These are phyloP conservation scores for Pochonia chlamydosporia DNA, from an alignment of 2,329 filamentous ascomycete species.

Conservation along the genomic window DNA sequence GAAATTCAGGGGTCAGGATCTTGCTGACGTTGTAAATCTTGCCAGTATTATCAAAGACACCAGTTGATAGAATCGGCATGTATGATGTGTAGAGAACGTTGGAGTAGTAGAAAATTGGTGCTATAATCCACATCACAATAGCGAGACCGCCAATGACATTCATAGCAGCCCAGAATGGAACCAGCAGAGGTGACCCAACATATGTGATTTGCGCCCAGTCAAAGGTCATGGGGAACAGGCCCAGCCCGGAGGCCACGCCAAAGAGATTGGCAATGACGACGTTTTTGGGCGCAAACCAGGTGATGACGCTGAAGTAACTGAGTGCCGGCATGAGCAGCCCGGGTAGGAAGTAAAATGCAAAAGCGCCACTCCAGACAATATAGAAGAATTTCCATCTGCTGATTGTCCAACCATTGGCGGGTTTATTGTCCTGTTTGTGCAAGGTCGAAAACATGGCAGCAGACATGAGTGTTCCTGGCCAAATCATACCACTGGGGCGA, in stretches of 20 bases:
- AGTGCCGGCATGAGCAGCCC: conserved; percentile 77
- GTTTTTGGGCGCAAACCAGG: conserved; percentile 82
- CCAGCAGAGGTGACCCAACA: conserved; percentile 77
- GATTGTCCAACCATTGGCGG: conserved; percentile 76
- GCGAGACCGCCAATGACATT: conserved; percentile 78
- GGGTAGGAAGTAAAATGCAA: conserved; percentile 79
- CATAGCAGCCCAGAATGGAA: conserved; percentile 80
- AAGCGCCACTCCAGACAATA: conserved; percentile 63
- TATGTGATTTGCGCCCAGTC: conserved; percentile 90
- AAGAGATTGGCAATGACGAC: conserved; percentile 85
- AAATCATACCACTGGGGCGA: conserved; percentile 83
- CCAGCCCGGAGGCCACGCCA: conserved; percentile 77
- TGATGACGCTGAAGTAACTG: conserved; percentile 84
- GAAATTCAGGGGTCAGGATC: conserved; percentile 70
- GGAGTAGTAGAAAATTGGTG: conserved; percentile 73
- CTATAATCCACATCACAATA: conserved; percentile 78
- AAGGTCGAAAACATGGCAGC: conserved; percentile 85
- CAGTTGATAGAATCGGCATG: conserved; percentile 78
- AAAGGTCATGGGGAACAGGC: conserved; percentile 79
- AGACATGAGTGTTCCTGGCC: conserved; percentile 83
- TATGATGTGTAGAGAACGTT: conserved; percentile 78
- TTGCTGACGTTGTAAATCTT: conserved; percentile 74
- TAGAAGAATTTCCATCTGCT: conserved; percentile 83
- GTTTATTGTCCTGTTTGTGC: conserved; percentile 77
- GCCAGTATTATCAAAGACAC: conserved; percentile 81